Percentiles rank a stretch among this genome's conserved stretches.
These are phyloP conservation scores for Aspergillus heteromorphus DNA, from an alignment of 495 filamentous ascomycete genomes.

Conservation along the genomic window DNA sequence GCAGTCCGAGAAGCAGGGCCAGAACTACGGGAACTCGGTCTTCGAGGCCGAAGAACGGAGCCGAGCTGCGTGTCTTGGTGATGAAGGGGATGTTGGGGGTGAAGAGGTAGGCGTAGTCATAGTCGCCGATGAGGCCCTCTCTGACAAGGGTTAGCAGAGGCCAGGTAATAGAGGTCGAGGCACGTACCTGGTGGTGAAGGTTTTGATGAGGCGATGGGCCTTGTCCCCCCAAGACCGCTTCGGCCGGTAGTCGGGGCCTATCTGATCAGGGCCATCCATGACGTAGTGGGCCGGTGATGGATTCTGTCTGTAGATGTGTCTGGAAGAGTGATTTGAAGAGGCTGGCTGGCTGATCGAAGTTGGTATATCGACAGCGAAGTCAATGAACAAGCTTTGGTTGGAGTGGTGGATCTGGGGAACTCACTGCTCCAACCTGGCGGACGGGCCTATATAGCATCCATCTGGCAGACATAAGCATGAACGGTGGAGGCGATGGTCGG, in stretches of 20 bases:
- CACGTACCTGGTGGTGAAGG: conserved; percentile 48
- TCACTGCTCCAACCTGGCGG: neutral
- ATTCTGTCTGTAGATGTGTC: too few relatives aligned
- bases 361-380: too few relatives aligned
- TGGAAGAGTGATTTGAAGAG: too few relatives aligned
- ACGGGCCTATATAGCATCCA: conserved; percentile 1
- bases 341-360: too few relatives aligned
- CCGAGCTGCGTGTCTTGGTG: conserved; percentile 5
- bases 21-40: conserved; percentile 13
- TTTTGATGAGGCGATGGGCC: conserved; percentile 29
- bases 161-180: neutral
- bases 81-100: conserved; percentile 16
- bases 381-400: neutral
- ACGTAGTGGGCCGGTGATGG: neutral
- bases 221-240: conserved; percentile 36
- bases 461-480: too few relatives aligned
- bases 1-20: conserved; percentile 12
- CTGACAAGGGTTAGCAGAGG: too few relatives aligned
- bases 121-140: conserved; percentile 17
- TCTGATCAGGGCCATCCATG: conserved; percentile 48
- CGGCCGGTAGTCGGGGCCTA: conserved; percentile 42
- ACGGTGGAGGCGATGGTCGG: neutral
- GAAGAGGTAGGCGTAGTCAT: conserved; percentile 16
- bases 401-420: neutral
- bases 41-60: conserved; percentile 16